Percentiles rank a stretch among this genome's conserved stretches.
Conservation (phyloP, 495 filamentous ascomycete species). For the Lophiotrema nucula region DNA sequence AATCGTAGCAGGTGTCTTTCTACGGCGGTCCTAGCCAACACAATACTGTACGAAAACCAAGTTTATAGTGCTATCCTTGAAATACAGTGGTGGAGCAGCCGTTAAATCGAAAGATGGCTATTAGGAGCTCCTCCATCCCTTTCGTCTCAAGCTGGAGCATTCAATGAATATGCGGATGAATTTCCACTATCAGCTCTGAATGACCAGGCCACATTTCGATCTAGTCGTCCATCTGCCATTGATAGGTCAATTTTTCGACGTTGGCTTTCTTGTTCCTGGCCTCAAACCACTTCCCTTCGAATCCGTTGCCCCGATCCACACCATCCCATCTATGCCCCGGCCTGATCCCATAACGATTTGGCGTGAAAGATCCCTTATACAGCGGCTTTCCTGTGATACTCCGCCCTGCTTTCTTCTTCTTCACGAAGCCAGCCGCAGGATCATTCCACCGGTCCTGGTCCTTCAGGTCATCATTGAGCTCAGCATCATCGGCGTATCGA, state of each 20-base stretch:
- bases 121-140: too few species aligned
- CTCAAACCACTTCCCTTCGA: slow-evolving; percentile 91
- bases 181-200: too few species aligned
- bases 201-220: too few species aligned
- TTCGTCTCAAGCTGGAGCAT: too few species aligned
- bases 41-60: too few species aligned
- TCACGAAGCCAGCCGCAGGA: slow-evolving; percentile 79
- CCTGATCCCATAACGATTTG: slow-evolving; percentile 91
- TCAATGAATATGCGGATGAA: too few species aligned
- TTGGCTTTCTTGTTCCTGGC: slow-evolving; percentile 73
- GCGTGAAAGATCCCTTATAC: slow-evolving; percentile 75
- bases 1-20: too few species aligned
- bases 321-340: slow-evolving; percentile 97
- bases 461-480: slow-evolving; percentile 80
- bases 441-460: slow-evolving; percentile 82
- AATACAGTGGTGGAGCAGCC: too few species aligned
- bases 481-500: slow-evolving; percentile 73
- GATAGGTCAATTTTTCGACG: slow-evolving; percentile 77
- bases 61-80: too few species aligned
- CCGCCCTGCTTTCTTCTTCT: slow-evolving; percentile 51
- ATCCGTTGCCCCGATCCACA: slow-evolving; percentile 90
- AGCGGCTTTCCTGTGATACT: slow-evolving; percentile 63
- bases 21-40: too few species aligned
- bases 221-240: slow-evolving; percentile 92
- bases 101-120: too few species aligned